Percentiles rank a stretch among this genome's conserved stretches.
phyloP scores from a whole-genome alignment of 2,329 filamentous ascomycete genomes.

The Venturiaceae sp. region DNA sequence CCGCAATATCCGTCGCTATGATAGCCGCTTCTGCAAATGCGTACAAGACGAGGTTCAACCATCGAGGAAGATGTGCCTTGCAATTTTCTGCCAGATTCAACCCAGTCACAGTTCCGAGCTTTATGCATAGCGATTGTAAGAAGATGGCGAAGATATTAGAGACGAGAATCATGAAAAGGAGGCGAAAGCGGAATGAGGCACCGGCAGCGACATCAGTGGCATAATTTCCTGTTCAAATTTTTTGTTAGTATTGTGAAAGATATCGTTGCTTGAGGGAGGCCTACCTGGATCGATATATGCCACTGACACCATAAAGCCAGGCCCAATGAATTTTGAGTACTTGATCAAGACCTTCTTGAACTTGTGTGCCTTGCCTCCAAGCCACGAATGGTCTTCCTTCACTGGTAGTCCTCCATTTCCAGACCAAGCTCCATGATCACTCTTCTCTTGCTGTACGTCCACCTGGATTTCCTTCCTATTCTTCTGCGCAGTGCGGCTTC shows the following conservation, averaged over 20 bases:
- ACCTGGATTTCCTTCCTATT: neutral
- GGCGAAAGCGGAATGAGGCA: constrained; percentile 52
- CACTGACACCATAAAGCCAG: constrained; percentile 52
- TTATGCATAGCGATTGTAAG: constrained; percentile 56
- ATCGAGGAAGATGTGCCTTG: constrained; percentile 38
- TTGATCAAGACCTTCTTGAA: constrained; percentile 27
- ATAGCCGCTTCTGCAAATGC: constrained; percentile 46
- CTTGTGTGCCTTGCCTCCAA: neutral
- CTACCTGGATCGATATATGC: constrained; percentile 39
- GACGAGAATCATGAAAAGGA: constrained; percentile 59
- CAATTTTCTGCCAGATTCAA: constrained; percentile 40
- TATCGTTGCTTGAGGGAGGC: too few relatives aligned
- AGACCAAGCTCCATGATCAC: neutral
- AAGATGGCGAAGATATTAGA: constrained; percentile 64
- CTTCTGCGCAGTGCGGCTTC: neutral
- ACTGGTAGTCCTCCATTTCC: neutral
- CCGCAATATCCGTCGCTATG: constrained; percentile 50
- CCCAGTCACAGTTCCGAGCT: constrained; percentile 41
- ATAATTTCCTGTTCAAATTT: constrained; percentile 50
- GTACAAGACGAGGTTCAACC: constrained; percentile 45
- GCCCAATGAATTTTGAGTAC: constrained; percentile 51
- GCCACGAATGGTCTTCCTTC: neutral
- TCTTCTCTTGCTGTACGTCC: neutral
- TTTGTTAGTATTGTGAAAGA: constrained; percentile 42
- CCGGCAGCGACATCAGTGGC: constrained; percentile 61